These are phyloP conservation scores for Violaceomyces palustris DNA, from an alignment of 1,284 basidiomycete species.

Conservation along the genomic window DNA sequence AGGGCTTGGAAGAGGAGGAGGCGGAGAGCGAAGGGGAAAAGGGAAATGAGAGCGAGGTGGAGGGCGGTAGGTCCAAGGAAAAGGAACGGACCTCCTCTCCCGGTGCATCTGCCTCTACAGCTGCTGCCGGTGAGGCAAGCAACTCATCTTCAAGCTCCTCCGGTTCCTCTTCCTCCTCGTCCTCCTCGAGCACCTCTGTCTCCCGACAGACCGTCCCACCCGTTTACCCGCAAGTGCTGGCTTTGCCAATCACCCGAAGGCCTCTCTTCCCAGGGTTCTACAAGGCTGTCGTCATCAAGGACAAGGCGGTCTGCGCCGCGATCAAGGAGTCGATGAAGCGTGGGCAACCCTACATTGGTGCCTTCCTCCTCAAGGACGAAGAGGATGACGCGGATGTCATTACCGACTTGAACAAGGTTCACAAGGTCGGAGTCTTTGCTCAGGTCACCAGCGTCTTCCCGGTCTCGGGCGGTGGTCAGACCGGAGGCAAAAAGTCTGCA, in stretches of 20 bases:
- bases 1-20: too few species aligned
- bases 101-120: background rate
- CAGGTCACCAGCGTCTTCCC: slow-evolving; percentile 92
- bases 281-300: slow-evolving; percentile 54
- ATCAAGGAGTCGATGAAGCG: slow-evolving; percentile 95
- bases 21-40: too few species aligned
- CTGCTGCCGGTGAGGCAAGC: background rate
- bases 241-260: slow-evolving; percentile 88
- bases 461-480: slow-evolving; percentile 28
- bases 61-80: too few species aligned
- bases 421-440: slow-evolving; percentile 91
- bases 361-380: slow-evolving; percentile 93
- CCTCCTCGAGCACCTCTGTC: slow-evolving; percentile 28
- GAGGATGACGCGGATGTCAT: slow-evolving; percentile 89
- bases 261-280: slow-evolving; percentile 97
- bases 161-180: slow-evolving; percentile 5
- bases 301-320: slow-evolving; percentile 80
- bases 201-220: slow-evolving; percentile 44
- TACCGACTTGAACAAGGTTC: slow-evolving; percentile 78
- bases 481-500: slow-evolving; percentile 54
- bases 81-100: too few species aligned
- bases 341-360: slow-evolving; percentile 95
- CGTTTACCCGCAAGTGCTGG: slow-evolving; percentile 86
- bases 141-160: slow-evolving; percentile 1
- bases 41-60: too few species aligned